Percentiles rank a stretch among this genome's conserved stretches.
Evolutionary conservation across 768 basidiomycete species (phyloP).

Genomic region (Fomitopsis pulvina): DNA sequence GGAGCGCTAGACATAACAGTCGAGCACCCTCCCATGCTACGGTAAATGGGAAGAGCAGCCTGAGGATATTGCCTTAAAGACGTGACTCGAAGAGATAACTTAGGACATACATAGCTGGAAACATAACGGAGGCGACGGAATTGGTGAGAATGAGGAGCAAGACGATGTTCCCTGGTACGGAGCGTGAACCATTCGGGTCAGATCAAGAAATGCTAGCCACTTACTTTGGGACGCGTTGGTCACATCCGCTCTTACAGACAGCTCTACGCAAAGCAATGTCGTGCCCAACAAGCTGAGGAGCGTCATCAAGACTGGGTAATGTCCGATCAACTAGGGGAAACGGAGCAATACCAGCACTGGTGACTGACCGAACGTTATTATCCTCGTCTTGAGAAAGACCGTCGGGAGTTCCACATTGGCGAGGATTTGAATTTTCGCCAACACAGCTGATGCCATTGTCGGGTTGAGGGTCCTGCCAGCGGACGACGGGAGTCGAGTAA

Average conservation of each 20-base stretch:
- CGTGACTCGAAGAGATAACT: not conserved
- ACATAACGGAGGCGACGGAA: slow-evolving; percentile 11
- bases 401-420: slow-evolving; percentile 17
- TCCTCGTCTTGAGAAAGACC: slow-evolving; percentile 20
- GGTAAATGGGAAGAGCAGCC: slow-evolving; percentile 41
- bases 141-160: slow-evolving; percentile 31
- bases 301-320: slow-evolving; percentile 34
- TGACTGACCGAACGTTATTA: slow-evolving; percentile 20
- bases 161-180: slow-evolving; percentile 42
- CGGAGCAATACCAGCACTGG: not conserved
- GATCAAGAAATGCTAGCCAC: slow-evolving; percentile 21
- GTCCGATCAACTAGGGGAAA: slow-evolving; percentile 1
- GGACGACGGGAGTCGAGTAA: not conserved
- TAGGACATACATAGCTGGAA: slow-evolving; percentile 38
- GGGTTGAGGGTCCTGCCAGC: not conserved
- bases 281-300: slow-evolving; percentile 43
- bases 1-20: slow-evolving; percentile 36
- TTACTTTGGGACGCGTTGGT: slow-evolving; percentile 40
- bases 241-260: slow-evolving; percentile 40
- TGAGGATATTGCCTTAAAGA: slow-evolving; percentile 16
- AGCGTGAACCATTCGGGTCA: too few species aligned
- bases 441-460: not conserved
- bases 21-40: slow-evolving; percentile 50
- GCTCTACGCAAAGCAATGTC: slow-evolving; percentile 37
- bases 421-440: not conserved